phyloP scores from a whole-genome alignment of 2,329 filamentous ascomycete species.

The Anisogramma anomala region DNA sequence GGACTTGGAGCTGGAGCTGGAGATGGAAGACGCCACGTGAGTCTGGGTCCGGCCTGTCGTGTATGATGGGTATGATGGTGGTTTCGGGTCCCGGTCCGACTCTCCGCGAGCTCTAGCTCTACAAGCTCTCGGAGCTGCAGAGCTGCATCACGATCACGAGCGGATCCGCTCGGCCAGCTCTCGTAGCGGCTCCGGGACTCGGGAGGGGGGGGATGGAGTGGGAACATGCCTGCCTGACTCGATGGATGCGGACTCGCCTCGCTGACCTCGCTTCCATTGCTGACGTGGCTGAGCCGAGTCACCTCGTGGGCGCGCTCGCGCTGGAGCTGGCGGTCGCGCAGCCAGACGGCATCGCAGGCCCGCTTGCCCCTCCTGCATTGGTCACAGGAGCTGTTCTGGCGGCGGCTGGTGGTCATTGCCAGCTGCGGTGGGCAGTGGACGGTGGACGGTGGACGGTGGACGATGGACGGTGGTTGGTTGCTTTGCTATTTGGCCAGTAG shows the following conservation, averaged over 20 bases:
- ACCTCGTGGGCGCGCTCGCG: neutral
- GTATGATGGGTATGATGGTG: too few species aligned
- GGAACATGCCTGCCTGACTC: conserved; percentile 12
- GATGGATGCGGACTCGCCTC: neutral
- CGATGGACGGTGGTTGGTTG: too few species aligned
- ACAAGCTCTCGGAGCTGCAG: too few species aligned
- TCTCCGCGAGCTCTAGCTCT: too few species aligned
- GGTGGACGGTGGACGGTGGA: too few species aligned
- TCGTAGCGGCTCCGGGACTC: neutral
- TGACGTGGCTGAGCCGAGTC: too few species aligned
- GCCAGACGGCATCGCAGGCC: conserved; percentile 14
- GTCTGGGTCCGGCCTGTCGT: too few species aligned
- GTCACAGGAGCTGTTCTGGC: conserved; percentile 15
- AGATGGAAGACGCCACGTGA: conserved; percentile 1
- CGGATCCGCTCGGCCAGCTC: neutral
- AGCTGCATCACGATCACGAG: too few species aligned
- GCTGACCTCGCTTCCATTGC: neutral
- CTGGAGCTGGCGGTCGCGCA: conserved; percentile 8
- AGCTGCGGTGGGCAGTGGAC: too few species aligned
- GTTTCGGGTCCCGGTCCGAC: too few species aligned
- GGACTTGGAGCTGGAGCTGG: too few species aligned
- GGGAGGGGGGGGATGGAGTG: neutral
- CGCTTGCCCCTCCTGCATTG: conserved; percentile 15
- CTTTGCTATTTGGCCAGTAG: too few species aligned
- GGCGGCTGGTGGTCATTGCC: conserved; percentile 11